Percentiles rank a stretch among this genome's conserved stretches.
These are phyloP conservation scores for Prunella vulgaris DNA, from an alignment of 257 asterid genomes.

Conservation along the genomic window DNA sequence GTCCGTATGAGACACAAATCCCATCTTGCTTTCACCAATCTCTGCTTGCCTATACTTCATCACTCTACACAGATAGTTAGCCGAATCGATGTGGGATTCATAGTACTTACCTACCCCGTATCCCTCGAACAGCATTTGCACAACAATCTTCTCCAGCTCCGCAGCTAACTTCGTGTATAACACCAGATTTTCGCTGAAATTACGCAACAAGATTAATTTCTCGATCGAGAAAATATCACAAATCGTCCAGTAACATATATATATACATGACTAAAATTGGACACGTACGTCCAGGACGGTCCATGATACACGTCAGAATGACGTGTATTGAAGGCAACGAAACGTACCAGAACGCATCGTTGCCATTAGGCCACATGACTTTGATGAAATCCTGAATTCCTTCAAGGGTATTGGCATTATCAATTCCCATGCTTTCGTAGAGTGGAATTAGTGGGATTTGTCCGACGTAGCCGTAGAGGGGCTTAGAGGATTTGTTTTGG, in stretches of 20 bases:
- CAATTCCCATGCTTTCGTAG: constrained; percentile 77
- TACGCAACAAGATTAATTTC: not conserved
- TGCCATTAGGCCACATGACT: constrained; percentile 75
- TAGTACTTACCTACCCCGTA: constrained; percentile 58
- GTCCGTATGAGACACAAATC: constrained; percentile 68
- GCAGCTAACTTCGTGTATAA: constrained; percentile 50
- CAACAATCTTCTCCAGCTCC: constrained; percentile 48
- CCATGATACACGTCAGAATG: no score
- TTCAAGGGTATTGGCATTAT: constrained; percentile 45
- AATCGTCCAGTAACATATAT: no score
- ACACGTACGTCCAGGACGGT: no score
- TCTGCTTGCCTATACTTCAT: constrained; percentile 55
- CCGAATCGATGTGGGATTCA: constrained; percentile 33
- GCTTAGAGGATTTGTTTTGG: constrained; percentile 57
- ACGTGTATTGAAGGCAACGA: not conserved
- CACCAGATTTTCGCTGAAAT: constrained; percentile 34
- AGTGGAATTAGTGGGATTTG: constrained; percentile 66
- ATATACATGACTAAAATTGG: no score
- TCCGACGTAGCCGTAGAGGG: constrained; percentile 75
- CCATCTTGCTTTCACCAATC: constrained; percentile 39
- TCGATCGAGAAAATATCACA: not conserved
- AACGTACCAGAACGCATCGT: constrained; percentile 42
- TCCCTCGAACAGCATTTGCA: constrained; percentile 57
- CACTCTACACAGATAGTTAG: constrained; percentile 49
- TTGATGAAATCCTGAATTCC: constrained; percentile 44